These are phyloP conservation scores for Globisporangium mamillatum DNA, from an alignment of 352 stramenopile species.

Conservation along the genomic window DNA sequence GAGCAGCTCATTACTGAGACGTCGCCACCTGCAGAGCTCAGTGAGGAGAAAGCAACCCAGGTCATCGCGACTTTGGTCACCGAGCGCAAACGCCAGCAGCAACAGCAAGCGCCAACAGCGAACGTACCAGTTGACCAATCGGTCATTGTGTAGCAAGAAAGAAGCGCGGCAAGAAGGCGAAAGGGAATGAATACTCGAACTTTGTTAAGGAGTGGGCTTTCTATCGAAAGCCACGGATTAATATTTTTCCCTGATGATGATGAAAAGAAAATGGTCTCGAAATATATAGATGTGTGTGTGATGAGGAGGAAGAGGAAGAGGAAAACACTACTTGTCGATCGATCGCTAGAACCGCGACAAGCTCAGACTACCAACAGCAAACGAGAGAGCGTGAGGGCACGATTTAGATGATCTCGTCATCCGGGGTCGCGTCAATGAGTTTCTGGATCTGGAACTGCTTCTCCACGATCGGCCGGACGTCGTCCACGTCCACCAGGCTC, in stretches of 20 bases:
- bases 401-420: slow-evolving; percentile 43
- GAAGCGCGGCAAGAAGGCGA: not conserved
- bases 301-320: not conserved
- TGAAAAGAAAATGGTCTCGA: not conserved
- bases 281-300: not conserved
- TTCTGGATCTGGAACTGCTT: slow-evolving; percentile 91
- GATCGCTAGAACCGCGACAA: not conserved
- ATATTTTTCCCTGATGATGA: not conserved
- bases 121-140: not conserved
- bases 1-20: slow-evolving; percentile 6
- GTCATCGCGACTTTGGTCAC: slow-evolving; percentile 4
- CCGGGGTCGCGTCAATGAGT: slow-evolving; percentile 75
- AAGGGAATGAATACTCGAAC: not conserved
- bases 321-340: not conserved
- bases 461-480: slow-evolving; percentile 88
- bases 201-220: not conserved
- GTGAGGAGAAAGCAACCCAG: not conserved
- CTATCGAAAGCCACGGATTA: not conserved
- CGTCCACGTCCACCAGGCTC: slow-evolving; percentile 80
- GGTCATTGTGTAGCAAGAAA: slow-evolving; percentile 2
- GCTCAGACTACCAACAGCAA: slow-evolving; percentile 6
- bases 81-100: slow-evolving; percentile 7
- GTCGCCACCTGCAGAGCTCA: not conserved
- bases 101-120: not conserved
- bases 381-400: not conserved